Evolutionary conservation across 352 stramenopile genomes (phyloP).

Genomic region (Globisporangium takayamanum): DNA sequence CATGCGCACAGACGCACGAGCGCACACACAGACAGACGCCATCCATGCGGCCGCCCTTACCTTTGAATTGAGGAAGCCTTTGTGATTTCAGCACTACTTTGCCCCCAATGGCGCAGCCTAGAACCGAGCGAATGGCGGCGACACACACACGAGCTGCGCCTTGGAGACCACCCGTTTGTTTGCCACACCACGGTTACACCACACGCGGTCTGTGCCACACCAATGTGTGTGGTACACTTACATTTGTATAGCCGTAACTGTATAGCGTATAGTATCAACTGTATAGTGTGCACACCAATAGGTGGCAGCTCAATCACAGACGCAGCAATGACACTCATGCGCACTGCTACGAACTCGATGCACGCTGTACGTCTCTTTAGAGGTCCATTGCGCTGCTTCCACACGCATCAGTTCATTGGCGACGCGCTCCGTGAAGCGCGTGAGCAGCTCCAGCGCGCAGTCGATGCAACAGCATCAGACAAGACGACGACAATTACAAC

Average conservation of each 20-base stretch:
- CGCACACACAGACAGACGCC: not conserved
- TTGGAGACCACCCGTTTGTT: too few relatives aligned
- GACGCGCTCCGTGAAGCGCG: not conserved
- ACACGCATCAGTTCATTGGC: not conserved
- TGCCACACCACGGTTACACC: too few relatives aligned
- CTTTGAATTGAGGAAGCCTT: conserved; percentile 83
- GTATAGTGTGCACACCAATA: too few relatives aligned
- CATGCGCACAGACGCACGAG: not conserved
- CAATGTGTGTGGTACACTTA: too few relatives aligned
- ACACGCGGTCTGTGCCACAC: too few relatives aligned
- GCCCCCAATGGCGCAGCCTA: conserved; percentile 4
- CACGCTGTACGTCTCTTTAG: not conserved
- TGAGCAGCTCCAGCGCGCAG: conserved; percentile 6
- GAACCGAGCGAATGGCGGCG: conserved; percentile 14
- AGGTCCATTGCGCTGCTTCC: not conserved
- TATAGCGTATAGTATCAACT: too few relatives aligned
- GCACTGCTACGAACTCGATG: not conserved
- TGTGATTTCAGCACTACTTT: conserved; percentile 84
- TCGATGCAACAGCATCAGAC: not conserved
- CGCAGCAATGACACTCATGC: not conserved
- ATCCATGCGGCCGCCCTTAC: conserved; percentile 30
- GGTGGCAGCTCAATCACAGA: too few relatives aligned
- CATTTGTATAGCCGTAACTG: too few relatives aligned
- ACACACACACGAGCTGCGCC: not conserved
- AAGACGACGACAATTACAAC: not conserved